phyloP scores from a whole-genome alignment of 768 basidiomycete genomes.

The Mycena crocata region DNA sequence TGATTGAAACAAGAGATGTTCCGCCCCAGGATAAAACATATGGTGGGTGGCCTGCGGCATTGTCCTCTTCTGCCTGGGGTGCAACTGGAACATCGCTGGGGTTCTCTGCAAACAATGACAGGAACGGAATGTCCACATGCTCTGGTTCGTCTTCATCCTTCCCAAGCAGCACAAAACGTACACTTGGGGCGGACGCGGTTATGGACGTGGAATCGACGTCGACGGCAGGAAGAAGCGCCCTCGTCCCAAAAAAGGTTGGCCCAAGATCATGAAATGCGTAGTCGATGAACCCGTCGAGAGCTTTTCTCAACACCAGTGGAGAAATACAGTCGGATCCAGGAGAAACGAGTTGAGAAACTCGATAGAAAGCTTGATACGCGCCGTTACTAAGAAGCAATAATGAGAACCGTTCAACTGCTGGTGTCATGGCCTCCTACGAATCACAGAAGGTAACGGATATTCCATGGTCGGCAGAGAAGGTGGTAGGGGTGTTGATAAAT shows the following conservation, averaged over 20 bases:
- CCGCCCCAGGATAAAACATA: not conserved
- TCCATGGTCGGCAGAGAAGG: not conserved
- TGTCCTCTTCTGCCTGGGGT: not conserved
- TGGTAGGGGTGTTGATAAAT: not conserved
- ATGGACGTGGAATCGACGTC: no score
- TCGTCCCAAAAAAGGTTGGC: no score
- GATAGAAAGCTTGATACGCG: not conserved
- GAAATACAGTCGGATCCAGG: not conserved
- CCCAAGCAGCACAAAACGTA: no score
- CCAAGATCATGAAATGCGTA: not conserved
- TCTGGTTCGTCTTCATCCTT: no score
- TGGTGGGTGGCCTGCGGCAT: not conserved
- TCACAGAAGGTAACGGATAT: not conserved
- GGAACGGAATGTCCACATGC: no score
- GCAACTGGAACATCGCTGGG: not conserved
- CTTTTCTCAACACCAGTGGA: not conserved
- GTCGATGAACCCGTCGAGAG: not conserved
- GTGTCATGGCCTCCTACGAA: not conserved
- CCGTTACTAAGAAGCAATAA: not conserved
- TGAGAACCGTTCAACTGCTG: not conserved
- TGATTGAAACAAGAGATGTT: not conserved
- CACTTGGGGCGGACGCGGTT: no score
- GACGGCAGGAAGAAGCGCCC: no score
- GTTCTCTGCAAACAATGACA: not conserved
- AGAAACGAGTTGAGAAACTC: not conserved